Base-by-base conservation (phyloP, 1,284 basidiomycete genomes). In the Agroathelia rolfsii region DNA sequence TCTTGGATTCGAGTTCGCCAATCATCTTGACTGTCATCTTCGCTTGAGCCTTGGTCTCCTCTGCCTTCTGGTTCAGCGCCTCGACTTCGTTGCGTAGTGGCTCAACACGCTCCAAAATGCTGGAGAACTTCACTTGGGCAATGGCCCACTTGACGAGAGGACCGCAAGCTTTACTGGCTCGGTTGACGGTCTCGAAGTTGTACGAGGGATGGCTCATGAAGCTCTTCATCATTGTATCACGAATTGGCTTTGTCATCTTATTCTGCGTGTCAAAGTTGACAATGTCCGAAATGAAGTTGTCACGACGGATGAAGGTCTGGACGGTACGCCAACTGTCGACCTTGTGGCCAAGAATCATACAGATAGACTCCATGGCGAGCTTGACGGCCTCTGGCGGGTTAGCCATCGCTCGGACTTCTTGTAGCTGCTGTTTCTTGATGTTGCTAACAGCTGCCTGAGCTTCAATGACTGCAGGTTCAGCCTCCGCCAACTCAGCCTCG, bases 321-420 rank as follows among this genome's bases (percentile, higher is more conserved):
- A 99, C 93, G 1, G 89, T 78, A 48, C 90, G 83, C 96, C 95
- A 99, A 53, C 79, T 84, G 46, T 98, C 93, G 48, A 95, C 86
- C 59, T 92, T 90, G 62, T 96, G 86, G 7, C 95, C 95, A n/a
- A 99, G 76, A 20, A 96, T 72, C 10, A 89, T 94, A 58, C 95
- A 99, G 21, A 96, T 94, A 1, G 92, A 96, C 53, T 99, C 95
- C 94, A 99, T 98, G 10, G 95, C 88, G 31, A 94, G 62, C 59
- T 98, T 98, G 52, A 99, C 94, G 6, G 89, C 85, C 51, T 96
- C 92, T 0, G 95, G 95, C 30, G 95, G 95, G 51, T 98, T 98
- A 28, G 90, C 88, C 93, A 99, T 97, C 8, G 90, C 79, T 49
- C 96, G 78, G 18, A 99, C 94, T 74, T 99, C 95, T 48, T 94